phyloP scores from a whole-genome alignment of 768 basidiomycete species.

The Lactarius hatsudake region DNA sequence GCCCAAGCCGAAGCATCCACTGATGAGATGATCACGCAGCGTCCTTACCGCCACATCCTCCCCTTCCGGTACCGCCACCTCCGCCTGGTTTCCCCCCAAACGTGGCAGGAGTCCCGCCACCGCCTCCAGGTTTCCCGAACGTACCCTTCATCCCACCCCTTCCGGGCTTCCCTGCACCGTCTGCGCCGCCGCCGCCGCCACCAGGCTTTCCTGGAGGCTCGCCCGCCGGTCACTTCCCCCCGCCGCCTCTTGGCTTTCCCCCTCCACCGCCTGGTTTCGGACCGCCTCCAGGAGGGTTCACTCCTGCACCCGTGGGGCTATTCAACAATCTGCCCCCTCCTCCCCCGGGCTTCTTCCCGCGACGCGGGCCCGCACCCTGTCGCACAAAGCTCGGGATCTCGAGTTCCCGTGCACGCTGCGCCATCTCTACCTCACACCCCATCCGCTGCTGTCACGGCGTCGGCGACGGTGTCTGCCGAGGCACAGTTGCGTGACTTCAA shows the following conservation, averaged over 20 bases:
- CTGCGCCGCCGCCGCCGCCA: slow-evolving; percentile 33
- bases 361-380: slow-evolving; percentile 37
- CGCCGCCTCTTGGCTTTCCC: slow-evolving; percentile 28
- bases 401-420: slow-evolving; percentile 27
- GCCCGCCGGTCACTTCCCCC: slow-evolving; percentile 23
- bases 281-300: slow-evolving; percentile 30
- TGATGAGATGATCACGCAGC: slow-evolving; percentile 25
- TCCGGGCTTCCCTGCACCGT: slow-evolving; percentile 25
- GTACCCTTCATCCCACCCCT: slow-evolving; percentile 12
- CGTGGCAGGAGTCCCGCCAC: slow-evolving; percentile 26
- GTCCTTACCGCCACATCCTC: slow-evolving; percentile 28
- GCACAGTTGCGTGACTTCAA: slow-evolving; percentile 91
- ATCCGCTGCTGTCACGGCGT: slow-evolving; percentile 38
- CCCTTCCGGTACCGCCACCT: slow-evolving; percentile 28
- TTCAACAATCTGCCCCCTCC: slow-evolving; percentile 25
- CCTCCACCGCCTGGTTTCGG: slow-evolving; percentile 32
- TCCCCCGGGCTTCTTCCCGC: slow-evolving; percentile 58
- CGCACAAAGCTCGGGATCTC: slow-evolving; percentile 16
- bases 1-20: slow-evolving; percentile 33
- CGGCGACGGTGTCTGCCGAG: slow-evolving; percentile 77
- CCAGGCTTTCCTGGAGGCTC: slow-evolving; percentile 27
- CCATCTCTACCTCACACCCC: slow-evolving; percentile 38
- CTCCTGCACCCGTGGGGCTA: slow-evolving; percentile 35
- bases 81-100: slow-evolving; percentile 25
- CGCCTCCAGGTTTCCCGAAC: slow-evolving; percentile 17